Conservation (phyloP, 2,329 filamentous ascomycete genomes). For the Aspergillus unguis region DNA sequence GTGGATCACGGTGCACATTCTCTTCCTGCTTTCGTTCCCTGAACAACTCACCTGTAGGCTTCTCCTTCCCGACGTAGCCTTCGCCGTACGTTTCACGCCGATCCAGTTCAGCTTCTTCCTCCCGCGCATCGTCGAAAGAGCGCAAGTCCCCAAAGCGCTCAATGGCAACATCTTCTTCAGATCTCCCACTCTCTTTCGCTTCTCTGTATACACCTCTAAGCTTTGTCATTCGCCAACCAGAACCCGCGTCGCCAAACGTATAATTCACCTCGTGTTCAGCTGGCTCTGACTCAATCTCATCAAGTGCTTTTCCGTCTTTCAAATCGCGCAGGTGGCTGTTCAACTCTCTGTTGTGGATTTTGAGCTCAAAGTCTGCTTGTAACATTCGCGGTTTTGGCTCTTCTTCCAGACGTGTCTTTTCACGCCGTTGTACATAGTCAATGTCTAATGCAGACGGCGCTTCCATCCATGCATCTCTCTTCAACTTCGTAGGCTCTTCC, state of each 20-base stretch:
- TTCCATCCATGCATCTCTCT: slow-evolving; percentile 93
- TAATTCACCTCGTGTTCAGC: slow-evolving; percentile 68
- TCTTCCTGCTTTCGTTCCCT: slow-evolving; percentile 67
- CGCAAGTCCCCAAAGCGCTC: slow-evolving; percentile 77
- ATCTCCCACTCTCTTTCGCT: slow-evolving; percentile 68
- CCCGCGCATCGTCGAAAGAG: slow-evolving; percentile 86
- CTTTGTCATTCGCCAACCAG: slow-evolving; percentile 95
- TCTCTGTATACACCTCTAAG: slow-evolving; percentile 79
- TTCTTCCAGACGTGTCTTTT: slow-evolving; percentile 53
- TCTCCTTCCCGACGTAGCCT: slow-evolving; percentile 79
- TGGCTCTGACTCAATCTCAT: slow-evolving; percentile 53
- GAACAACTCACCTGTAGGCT: slow-evolving; percentile 82
- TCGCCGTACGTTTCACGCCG: slow-evolving; percentile 77
- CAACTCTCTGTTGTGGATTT: slow-evolving; percentile 75
- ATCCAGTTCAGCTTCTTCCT: slow-evolving; percentile 89
- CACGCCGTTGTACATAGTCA: slow-evolving; percentile 68
- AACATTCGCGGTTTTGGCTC: slow-evolving; percentile 40
- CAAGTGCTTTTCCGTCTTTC: slow-evolving; percentile 54
- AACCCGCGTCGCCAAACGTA: slow-evolving; percentile 82
- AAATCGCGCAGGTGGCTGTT: slow-evolving; percentile 67
- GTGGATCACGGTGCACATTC: slow-evolving; percentile 43
- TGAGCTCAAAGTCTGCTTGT: slow-evolving; percentile 61
- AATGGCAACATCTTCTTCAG: slow-evolving; percentile 76
- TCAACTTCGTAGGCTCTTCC: slow-evolving; percentile 46
- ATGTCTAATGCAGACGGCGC: slow-evolving; percentile 76